Conservation (phyloP, 1,284 basidiomycete species). For the Phlebopus sp. region DNA sequence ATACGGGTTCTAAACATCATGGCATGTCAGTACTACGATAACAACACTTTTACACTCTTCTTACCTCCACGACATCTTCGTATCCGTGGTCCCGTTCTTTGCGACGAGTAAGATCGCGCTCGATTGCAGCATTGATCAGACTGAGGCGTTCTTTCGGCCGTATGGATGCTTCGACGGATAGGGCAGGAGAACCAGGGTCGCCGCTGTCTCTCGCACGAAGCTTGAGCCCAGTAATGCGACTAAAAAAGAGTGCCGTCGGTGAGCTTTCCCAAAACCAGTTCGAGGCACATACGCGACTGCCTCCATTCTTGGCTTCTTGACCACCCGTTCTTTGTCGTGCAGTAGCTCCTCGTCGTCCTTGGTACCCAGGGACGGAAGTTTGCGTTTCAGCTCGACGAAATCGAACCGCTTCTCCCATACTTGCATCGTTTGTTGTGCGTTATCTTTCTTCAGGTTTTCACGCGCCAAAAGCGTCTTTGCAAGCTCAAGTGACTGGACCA, state of each 20-base stretch:
- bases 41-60: constrained; percentile 18
- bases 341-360: constrained; percentile 83
- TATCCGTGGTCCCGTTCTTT: constrained; percentile 79
- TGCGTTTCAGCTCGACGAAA: constrained; percentile 79
- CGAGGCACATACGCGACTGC: constrained; percentile 39
- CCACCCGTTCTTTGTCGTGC: constrained; percentile 68
- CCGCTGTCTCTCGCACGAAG: constrained; percentile 42
- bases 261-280: background rate
- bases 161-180: constrained; percentile 47
- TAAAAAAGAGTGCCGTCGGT: constrained; percentile 21
- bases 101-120: constrained; percentile 61
- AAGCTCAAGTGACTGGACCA: constrained; percentile 71
- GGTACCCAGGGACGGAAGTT: constrained; percentile 63
- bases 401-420: constrained; percentile 81
- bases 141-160: constrained; percentile 66
- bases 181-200: constrained; percentile 41
- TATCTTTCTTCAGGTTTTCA: constrained; percentile 74
- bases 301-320: constrained; percentile 53
- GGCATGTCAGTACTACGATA: constrained; percentile 1
- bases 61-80: constrained; percentile 83
- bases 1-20: constrained; percentile 51
- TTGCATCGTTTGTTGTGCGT: constrained; percentile 53
- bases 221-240: constrained; percentile 50
- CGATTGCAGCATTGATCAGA: constrained; percentile 63
- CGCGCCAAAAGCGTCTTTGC: constrained; percentile 68